phyloP scores from a whole-genome alignment of 2,329 filamentous ascomycete species.

The Monilinia laxa region DNA sequence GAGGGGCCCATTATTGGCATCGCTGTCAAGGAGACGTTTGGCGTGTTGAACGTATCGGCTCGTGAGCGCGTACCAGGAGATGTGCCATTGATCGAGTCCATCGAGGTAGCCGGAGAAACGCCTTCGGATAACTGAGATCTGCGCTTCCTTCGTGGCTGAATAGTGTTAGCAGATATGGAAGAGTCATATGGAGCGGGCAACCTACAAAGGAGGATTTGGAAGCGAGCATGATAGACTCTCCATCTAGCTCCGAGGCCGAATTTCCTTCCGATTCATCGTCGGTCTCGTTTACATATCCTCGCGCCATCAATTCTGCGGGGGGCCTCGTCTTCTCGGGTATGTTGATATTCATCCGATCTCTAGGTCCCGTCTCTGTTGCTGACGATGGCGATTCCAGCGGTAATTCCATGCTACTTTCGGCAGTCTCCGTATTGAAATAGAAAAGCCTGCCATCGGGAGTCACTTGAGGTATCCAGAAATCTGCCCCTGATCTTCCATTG shows the following conservation, averaged over 20 bases:
- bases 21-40: slow-evolving; percentile 49
- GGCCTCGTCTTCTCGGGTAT: slow-evolving; percentile 88
- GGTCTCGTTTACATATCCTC: slow-evolving; percentile 78
- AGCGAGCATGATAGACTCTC: slow-evolving; percentile 67
- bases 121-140: slow-evolving; percentile 60
- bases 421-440: slow-evolving; percentile 98
- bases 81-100: slow-evolving; percentile 80
- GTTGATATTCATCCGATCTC: slow-evolving; percentile 83
- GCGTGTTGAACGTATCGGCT: slow-evolving; percentile 55
- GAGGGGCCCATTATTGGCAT: slow-evolving; percentile 38
- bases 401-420: slow-evolving; percentile 90
- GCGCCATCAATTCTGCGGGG: slow-evolving; percentile 86
- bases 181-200: slow-evolving; percentile 27
- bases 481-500: slow-evolving; percentile 76
- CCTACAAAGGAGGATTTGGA: slow-evolving; percentile 69
- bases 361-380: slow-evolving; percentile 76
- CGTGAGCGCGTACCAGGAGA: slow-evolving; percentile 60
- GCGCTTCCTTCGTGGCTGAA: slow-evolving; percentile 59
- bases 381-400: slow-evolving; percentile 87
- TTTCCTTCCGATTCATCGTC: slow-evolving; percentile 82
- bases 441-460: slow-evolving; percentile 90
- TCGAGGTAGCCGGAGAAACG: slow-evolving; percentile 82
- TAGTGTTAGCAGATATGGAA: slow-evolving; percentile 34
- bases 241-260: slow-evolving; percentile 84
- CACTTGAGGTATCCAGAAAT: slow-evolving; percentile 98